Percentiles rank a stretch among this genome's conserved stretches.
These are phyloP conservation scores for Sarcodon aspratus DNA, from an alignment of 768 basidiomycete genomes.

Conservation along the genomic window DNA sequence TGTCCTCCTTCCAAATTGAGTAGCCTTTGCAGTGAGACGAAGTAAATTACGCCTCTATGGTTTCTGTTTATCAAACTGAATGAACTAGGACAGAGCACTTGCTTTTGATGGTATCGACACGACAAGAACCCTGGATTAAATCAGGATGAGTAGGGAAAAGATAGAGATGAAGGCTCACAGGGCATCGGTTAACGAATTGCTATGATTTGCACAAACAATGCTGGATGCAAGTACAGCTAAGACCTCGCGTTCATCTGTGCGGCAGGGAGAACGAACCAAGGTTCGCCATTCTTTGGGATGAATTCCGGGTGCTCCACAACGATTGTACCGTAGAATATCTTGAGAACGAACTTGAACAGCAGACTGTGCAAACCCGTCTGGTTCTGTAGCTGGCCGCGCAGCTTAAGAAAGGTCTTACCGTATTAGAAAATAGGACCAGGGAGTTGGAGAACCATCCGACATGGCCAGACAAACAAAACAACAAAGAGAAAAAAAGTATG, in stretches of 20 bases:
- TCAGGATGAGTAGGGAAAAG: neutral
- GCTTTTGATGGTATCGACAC: slow-evolving; percentile 64
- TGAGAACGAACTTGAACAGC: slow-evolving; percentile 74
- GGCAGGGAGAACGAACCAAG: slow-evolving; percentile 40
- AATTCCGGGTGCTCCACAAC: slow-evolving; percentile 69
- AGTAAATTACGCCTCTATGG: slow-evolving; percentile 64
- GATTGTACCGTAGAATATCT: slow-evolving; percentile 85
- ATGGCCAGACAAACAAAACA: slow-evolving; percentile 12
- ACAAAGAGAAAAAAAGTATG: neutral
- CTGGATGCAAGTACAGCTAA: slow-evolving; percentile 23
- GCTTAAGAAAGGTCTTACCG: slow-evolving; percentile 27
- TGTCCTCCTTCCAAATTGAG: slow-evolving; percentile 72
- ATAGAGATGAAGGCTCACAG: slow-evolving; percentile 36
- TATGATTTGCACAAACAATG: slow-evolving; percentile 80
- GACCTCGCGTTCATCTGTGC: neutral
- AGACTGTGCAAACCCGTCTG: slow-evolving; percentile 26
- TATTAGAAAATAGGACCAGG: slow-evolving; percentile 61
- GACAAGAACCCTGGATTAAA: slow-evolving; percentile 45
- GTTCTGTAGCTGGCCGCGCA: neutral
- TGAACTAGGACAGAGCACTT: slow-evolving; percentile 8
- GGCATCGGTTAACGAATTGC: slow-evolving; percentile 79
- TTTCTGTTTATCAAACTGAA: neutral
- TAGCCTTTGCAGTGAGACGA: slow-evolving; percentile 79
- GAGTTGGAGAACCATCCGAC: slow-evolving; percentile 28
- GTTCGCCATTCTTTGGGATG: slow-evolving; percentile 61